These are phyloP conservation scores for Spathaspora sp. DNA, from an alignment of 1,139 yeast genomes.

Conservation along the genomic window DNA sequence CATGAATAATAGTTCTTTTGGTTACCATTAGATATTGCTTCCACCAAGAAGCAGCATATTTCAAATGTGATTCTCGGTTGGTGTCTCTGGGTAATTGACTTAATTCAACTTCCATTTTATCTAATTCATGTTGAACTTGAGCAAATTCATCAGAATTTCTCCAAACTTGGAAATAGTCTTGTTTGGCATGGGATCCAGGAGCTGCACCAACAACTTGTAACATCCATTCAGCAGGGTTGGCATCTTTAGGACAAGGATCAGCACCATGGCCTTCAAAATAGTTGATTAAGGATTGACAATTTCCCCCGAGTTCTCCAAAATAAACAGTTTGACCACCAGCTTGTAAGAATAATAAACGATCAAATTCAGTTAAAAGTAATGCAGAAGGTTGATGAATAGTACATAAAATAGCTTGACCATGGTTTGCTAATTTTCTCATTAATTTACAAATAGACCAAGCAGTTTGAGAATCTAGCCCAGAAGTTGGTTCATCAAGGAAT, in stretches of 20 bases:
- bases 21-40: slow-evolving; percentile 26
- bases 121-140: slow-evolving; percentile 23
- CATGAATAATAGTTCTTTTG: slow-evolving; percentile 29
- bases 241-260: slow-evolving; percentile 38
- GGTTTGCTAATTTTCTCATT: slow-evolving; percentile 42
- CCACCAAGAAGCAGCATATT: slow-evolving; percentile 27
- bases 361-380: slow-evolving; percentile 34
- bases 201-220: slow-evolving; percentile 50
- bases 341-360: slow-evolving; percentile 37
- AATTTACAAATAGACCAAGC: slow-evolving; percentile 46
- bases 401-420: slow-evolving; percentile 45
- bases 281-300: slow-evolving; percentile 46
- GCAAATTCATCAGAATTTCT: slow-evolving; percentile 25
- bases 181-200: slow-evolving; percentile 33
- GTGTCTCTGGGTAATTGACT: slow-evolving; percentile 24
- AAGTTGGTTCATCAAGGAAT: slow-evolving; percentile 40
- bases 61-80: slow-evolving; percentile 20
- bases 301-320: slow-evolving; percentile 63
- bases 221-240: slow-evolving; percentile 60
- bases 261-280: slow-evolving; percentile 61
- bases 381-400: slow-evolving; percentile 49
- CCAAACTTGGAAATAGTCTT: slow-evolving; percentile 35
- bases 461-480: slow-evolving; percentile 45
- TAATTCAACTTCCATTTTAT: slow-evolving; percentile 31
- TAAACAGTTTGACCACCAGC: slow-evolving; percentile 61